Percentiles rank a stretch among this genome's conserved stretches.
phyloP scores from a whole-genome alignment of 352 stramenopile genomes.

The Globisporangium megalacanthum region DNA sequence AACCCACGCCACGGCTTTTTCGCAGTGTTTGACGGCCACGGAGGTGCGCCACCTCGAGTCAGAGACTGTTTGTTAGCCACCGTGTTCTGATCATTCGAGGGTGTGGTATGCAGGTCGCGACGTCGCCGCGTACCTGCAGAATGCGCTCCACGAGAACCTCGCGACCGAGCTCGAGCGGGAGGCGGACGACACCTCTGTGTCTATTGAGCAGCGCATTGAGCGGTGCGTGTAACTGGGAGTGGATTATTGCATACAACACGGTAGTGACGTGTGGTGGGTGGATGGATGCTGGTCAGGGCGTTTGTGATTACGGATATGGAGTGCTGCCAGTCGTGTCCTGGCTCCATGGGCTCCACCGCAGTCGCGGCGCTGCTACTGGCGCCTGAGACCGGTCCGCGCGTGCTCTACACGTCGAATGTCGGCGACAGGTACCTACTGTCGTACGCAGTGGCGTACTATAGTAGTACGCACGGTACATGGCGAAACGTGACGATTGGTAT shows the following conservation, averaged over 20 bases:
- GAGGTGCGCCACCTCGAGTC: slow-evolving; percentile 51
- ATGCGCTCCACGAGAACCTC: slow-evolving; percentile 57
- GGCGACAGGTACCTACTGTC: slow-evolving; percentile 79
- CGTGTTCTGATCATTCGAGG: no score
- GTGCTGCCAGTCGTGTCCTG: slow-evolving; percentile 47
- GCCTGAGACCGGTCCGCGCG: slow-evolving; percentile 21
- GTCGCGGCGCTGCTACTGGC: slow-evolving; percentile 49
- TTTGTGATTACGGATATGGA: slow-evolving; percentile 78
- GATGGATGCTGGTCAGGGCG: slow-evolving; percentile 21
- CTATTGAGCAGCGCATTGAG: slow-evolving; percentile 54
- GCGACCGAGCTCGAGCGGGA: slow-evolving; percentile 35
- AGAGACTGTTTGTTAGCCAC: no score
- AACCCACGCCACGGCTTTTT: slow-evolving; percentile 65
- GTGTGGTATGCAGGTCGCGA: slow-evolving; percentile 32
- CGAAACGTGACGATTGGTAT: no score
- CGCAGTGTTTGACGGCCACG: slow-evolving; percentile 72
- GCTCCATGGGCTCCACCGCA: slow-evolving; percentile 52
- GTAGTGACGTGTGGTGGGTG: neutral
- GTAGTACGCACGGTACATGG: no score
- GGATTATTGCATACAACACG: no score
- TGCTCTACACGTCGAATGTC: slow-evolving; percentile 62
- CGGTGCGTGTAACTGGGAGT: slow-evolving; percentile 19
- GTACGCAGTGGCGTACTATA: no score
- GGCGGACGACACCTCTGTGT: slow-evolving; percentile 24
- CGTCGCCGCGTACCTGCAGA: slow-evolving; percentile 67